Evolutionary conservation across 768 basidiomycete species (phyloP), one percentile per base, ranked within the genome.

Genomic region (Russula lepida): DNA sequence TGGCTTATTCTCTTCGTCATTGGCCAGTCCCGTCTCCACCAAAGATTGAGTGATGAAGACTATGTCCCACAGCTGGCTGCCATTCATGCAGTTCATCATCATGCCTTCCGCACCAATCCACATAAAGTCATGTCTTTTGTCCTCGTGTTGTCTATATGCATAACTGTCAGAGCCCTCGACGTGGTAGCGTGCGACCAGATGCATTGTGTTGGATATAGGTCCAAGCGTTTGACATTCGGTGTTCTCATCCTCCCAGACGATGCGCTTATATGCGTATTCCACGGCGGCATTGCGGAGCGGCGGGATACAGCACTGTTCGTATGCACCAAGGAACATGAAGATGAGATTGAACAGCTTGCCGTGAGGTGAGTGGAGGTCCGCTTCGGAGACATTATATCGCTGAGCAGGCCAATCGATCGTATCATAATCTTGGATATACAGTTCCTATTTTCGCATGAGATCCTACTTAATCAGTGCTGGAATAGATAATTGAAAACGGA

Each of bases 1-100:
- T 64, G 79, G 79, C 69, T 78, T 79, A 72, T 92, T 90, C 67
- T 84, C 84, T 37, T 83, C 80, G 60, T 86, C 81, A 5, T 82
- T 73, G 4, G 84, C 92, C 49, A 99, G 78, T 2, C 89, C 91
- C 1, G 81, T 92, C 75, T 98, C 95, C 7, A 89, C 89, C 23
- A 98, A 74, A 9, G 94, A 95, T 74, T 98, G 95, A 2, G 88
- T 80, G 66, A 94, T 90, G 74, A 98, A 99, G 9, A 84, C 86
- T 25, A 86, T 79, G 72, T 99, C 97, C 97, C 95, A 98, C 6
- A 97, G 78, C 74, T 95, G 94, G 68, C 84, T 87, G 33, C 95
- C 95, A 69, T 97, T 97, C 58, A 95, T 98, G 23, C 95, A 95
- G 66, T 84, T 85, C 86, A 94, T 91, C 84, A 91, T 86, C 85